A percentile compares a stretch with the other conserved stretches of the same genome.
These are phyloP conservation scores for Fusarium coicis DNA, from an alignment of 2,329 filamentous ascomycete species.

Conservation along the genomic window DNA sequence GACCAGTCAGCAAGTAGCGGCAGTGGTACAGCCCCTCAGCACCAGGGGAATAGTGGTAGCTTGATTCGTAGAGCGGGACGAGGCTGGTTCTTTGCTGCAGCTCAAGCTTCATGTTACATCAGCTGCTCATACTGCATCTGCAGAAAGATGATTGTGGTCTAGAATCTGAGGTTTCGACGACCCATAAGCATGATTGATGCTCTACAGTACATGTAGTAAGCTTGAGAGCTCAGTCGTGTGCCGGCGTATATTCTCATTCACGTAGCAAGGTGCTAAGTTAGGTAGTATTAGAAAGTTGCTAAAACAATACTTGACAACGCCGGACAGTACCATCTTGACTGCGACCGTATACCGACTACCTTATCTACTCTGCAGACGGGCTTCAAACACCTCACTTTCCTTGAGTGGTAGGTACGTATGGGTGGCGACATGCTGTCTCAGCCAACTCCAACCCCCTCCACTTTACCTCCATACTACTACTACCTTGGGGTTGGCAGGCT, in stretches of 20 bases:
- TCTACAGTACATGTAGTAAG: neutral
- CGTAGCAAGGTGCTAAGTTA: neutral
- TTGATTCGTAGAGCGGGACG: constrained; percentile 3
- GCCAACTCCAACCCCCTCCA: constrained; percentile 7
- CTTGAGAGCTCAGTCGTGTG: neutral
- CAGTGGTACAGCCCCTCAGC: constrained; percentile 4
- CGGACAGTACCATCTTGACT: neutral
- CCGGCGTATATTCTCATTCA: neutral
- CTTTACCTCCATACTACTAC: neutral
- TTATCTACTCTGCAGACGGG: neutral
- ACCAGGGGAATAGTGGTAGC: neutral
- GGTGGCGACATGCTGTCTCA: constrained; percentile 12
- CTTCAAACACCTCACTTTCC: neutral
- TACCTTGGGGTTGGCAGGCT: neutral
- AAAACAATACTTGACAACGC: neutral
- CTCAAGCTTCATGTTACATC: constrained; percentile 14
- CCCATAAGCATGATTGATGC: neutral
- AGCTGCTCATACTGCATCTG: neutral
- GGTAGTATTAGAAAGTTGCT: neutral
- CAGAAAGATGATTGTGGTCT: neutral
- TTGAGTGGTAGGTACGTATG: neutral
- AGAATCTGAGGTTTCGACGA: neutral
- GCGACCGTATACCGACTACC: neutral
- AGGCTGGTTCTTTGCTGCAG: constrained; percentile 16
- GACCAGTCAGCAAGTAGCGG: neutral